These are phyloP conservation scores for Amaranthus palmeri DNA, from an alignment of 148 eudicot species.

Conservation along the genomic window DNA sequence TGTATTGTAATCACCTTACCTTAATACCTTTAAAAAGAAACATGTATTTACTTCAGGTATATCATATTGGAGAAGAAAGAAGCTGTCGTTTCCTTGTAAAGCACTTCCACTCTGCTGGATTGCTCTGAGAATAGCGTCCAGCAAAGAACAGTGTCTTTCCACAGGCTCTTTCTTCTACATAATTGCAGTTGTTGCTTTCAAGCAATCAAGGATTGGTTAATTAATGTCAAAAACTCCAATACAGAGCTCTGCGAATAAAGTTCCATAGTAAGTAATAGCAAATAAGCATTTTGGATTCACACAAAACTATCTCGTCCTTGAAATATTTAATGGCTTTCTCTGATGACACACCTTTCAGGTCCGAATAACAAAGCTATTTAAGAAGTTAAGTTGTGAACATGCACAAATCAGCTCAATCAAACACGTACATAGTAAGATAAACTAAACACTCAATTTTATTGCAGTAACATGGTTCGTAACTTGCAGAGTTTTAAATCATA, in stretches of 20 bases:
- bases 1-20: constrained; percentile 24
- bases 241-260: constrained; percentile 45
- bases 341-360: constrained; percentile 15
- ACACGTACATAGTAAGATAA: constrained; percentile 4
- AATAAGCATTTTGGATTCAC: constrained; percentile 14
- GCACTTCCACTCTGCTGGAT: constrained; percentile 35
- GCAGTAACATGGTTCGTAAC: background rate
- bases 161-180: constrained; percentile 38
- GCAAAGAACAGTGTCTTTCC: constrained; percentile 26
- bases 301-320: constrained; percentile 19
- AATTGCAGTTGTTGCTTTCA: constrained; percentile 35
- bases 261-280: constrained; percentile 33
- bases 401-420: background rate
- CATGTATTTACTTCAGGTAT: constrained; percentile 20
- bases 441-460: background rate
- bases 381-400: background rate
- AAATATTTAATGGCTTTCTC: constrained; percentile 16
- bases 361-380: constrained; percentile 11
- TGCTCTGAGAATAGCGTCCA: constrained; percentile 27
- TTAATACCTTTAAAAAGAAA: constrained; percentile 20
- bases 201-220: constrained; percentile 34
- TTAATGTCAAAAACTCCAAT: constrained; percentile 37
- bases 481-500: background rate
- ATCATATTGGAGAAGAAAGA: constrained; percentile 31
- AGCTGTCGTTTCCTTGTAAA: constrained; percentile 27